A percentile compares a stretch with the other conserved stretches of the same genome.
Evolutionary conservation across 495 filamentous ascomycete genomes (phyloP).

Genomic region (Cercophora sp.): DNA sequence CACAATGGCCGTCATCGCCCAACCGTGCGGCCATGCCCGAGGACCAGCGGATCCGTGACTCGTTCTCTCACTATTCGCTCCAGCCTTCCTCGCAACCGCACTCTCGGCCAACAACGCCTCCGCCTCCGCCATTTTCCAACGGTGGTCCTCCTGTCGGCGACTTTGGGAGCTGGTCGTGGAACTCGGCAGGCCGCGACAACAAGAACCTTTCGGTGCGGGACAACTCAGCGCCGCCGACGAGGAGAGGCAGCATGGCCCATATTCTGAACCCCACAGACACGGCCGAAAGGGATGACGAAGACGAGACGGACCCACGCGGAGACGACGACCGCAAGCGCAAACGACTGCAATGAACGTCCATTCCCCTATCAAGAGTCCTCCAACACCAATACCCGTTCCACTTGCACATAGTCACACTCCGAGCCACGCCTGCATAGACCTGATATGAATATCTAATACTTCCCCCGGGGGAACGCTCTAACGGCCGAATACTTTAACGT

Average conservation of each 20-base stretch:
- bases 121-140: slow-evolving; percentile 45
- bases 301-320: slow-evolving; percentile 37
- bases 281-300: slow-evolving; percentile 42
- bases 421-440: neutral
- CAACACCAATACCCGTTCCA: neutral
- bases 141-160: slow-evolving; percentile 41
- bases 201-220: slow-evolving; percentile 47
- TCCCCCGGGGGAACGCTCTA: neutral
- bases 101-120: slow-evolving; percentile 73
- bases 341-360: slow-evolving; percentile 47
- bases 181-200: slow-evolving; percentile 39
- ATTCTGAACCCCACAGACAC: slow-evolving; percentile 67
- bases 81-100: slow-evolving; percentile 49
- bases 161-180: slow-evolving; percentile 54
- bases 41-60: slow-evolving; percentile 78
- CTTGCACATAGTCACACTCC: neutral
- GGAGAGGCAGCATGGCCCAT: slow-evolving; percentile 58
- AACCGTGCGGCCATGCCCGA: slow-evolving; percentile 58
- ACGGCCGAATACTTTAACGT: slow-evolving; percentile 10
- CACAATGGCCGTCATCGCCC: slow-evolving; percentile 85
- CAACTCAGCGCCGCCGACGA: slow-evolving; percentile 52
- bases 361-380: neutral
- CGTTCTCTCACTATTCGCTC: slow-evolving; percentile 78
- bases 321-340: slow-evolving; percentile 75
- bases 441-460: neutral